phyloP scores from a whole-genome alignment of 2,329 filamentous ascomycete genomes.

The Akanthomyces lecanii region DNA sequence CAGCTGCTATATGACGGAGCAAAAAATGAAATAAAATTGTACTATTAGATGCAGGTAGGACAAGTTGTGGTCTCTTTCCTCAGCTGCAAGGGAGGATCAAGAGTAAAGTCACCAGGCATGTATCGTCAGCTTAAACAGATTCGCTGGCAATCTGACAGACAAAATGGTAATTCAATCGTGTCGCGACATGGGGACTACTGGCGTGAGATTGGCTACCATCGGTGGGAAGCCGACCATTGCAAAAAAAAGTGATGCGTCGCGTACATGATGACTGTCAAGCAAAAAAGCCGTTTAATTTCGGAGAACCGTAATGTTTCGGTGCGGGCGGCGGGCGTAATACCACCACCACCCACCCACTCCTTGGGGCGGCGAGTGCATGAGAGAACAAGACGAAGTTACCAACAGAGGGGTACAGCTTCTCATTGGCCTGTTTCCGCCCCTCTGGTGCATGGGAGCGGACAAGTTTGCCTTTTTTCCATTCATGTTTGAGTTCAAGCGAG shows the following conservation, averaged over 20 bases:
- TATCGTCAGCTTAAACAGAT: background rate
- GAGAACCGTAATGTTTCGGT: slow-evolving; percentile 14
- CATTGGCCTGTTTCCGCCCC: too few relatives aligned
- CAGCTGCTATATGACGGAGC: background rate
- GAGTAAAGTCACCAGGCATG: background rate
- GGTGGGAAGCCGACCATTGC: background rate
- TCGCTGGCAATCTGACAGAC: background rate
- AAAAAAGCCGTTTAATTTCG: slow-evolving; percentile 13
- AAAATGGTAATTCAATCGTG: background rate
- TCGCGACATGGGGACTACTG: background rate
- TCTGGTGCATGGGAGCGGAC: too few relatives aligned
- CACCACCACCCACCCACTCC: too few relatives aligned
- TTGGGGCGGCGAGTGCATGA: background rate
- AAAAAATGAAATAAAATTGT: background rate
- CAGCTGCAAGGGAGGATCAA: background rate
- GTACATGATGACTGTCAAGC: background rate
- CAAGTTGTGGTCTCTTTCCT: slow-evolving; percentile 5
- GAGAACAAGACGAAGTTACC: background rate
- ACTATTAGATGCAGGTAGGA: slow-evolving; percentile 1
- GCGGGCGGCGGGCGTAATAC: background rate
- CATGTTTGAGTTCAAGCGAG: too few relatives aligned
- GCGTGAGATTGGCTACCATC: background rate
- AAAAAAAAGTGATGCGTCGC: slow-evolving; percentile 8
- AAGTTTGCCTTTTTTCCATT: too few relatives aligned
- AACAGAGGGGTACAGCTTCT: background rate